Conservation (phyloP, 345 rosid species). For the Gossypium sturtianum region DNA sequence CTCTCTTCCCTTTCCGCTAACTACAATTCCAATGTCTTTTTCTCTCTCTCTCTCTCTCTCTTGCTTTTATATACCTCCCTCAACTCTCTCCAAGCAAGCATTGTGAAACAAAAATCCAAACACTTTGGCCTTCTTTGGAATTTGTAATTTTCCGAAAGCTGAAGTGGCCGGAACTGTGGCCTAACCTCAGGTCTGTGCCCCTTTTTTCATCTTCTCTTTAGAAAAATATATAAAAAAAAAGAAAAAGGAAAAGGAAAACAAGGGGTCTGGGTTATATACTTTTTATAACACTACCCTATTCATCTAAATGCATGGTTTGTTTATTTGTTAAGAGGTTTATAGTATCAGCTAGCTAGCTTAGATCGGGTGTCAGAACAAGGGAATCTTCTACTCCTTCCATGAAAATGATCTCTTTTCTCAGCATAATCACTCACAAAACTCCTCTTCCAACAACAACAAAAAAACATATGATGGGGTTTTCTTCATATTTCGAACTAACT, state of each 20-base stretch:
- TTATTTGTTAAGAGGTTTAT: conserved; percentile 3
- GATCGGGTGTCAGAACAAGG: conserved; percentile 20
- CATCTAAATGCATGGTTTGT: background rate
- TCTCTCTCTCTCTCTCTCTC: conserved; percentile 22
- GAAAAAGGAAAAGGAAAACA: background rate
- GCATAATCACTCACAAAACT: background rate
- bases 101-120: conserved; percentile 18
- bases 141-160: conserved; percentile 77
- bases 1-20: conserved; percentile 28
- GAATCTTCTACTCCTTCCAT: conserved; percentile 26
- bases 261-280: background rate
- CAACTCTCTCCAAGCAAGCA: background rate
- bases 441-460: background rate
- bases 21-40: conserved; percentile 30
- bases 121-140: conserved; percentile 48
- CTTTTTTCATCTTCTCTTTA: conserved; percentile 24
- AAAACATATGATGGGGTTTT: background rate
- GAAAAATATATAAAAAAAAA: too few relatives aligned
- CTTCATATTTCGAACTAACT: background rate
- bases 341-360: background rate
- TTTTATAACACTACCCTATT: conserved; percentile 3
- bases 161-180: conserved; percentile 49
- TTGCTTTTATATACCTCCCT: background rate
- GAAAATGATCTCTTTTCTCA: background rate
- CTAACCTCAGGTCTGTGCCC: conserved; percentile 46